Conservation (phyloP, 2,329 filamentous ascomycete genomes). For the Colletotrichum sp. region DNA sequence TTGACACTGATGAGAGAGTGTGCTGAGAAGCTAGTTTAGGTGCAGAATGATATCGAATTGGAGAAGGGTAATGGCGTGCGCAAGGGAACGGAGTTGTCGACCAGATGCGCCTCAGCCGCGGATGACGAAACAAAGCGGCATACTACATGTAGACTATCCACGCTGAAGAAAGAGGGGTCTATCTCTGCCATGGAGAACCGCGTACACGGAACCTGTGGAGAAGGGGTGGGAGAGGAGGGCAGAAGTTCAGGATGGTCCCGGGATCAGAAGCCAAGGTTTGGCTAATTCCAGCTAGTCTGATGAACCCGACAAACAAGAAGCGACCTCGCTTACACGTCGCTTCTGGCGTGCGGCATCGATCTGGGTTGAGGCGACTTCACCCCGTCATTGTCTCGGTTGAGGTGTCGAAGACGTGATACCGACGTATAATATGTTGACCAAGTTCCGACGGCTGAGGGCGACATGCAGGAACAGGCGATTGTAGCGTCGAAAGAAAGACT, state of each 20-base stretch:
- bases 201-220: background rate
- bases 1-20: background rate
- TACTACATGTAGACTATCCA: background rate
- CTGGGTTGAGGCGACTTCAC: background rate
- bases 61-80: background rate
- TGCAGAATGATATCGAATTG: background rate
- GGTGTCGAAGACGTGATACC: background rate
- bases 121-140: background rate
- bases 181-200: background rate
- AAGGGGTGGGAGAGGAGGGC: background rate
- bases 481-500: background rate
- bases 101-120: background rate
- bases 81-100: background rate
- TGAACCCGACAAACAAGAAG: background rate
- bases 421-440: background rate
- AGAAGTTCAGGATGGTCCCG: background rate
- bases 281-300: background rate
- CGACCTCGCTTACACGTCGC: background rate
- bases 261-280: background rate
- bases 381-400: background rate
- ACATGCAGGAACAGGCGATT: background rate
- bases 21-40: background rate
- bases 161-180: slow-evolving; percentile 8
- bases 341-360: background rate
- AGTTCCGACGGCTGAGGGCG: background rate